Evolutionary conservation across 495 filamentous ascomycete species (phyloP).

Genomic region (Aspergillus coremiiformis): DNA sequence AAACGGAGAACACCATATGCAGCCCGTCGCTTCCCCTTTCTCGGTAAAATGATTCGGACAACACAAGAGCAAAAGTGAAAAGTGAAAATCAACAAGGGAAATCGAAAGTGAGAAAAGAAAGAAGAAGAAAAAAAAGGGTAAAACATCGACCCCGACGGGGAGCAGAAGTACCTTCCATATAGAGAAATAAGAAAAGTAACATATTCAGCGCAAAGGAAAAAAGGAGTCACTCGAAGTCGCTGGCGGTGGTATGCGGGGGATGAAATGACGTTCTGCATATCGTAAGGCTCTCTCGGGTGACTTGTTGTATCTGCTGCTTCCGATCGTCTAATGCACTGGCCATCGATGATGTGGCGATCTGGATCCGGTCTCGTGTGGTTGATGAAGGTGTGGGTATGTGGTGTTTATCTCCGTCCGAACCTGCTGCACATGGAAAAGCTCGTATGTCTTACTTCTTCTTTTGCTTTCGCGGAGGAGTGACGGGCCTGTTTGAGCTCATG

Average conservation of each 20-base stretch:
- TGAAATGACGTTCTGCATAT: conserved; percentile 18
- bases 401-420: conserved; percentile 88
- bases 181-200: neutral
- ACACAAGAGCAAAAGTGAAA: conserved; percentile 20
- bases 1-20: conserved; percentile 26
- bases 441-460: conserved; percentile 82
- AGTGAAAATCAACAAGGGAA: conserved; percentile 6
- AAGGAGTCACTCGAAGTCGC: conserved; percentile 11
- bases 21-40: conserved; percentile 29
- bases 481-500: conserved; percentile 76
- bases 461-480: conserved; percentile 87
- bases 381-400: conserved; percentile 13
- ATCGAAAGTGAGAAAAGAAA: conserved; percentile 11
- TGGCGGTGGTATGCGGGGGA: conserved; percentile 16
- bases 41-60: conserved; percentile 29
- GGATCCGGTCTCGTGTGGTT: conserved; percentile 1
- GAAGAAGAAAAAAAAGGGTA: conserved; percentile 13
- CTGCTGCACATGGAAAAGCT: conserved; percentile 81
- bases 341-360: neutral
- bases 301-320: conserved; percentile 12
- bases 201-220: conserved; percentile 16
- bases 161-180: conserved; percentile 9
- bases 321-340: conserved; percentile 12
- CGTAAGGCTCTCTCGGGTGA: conserved; percentile 12
- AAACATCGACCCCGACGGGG: conserved; percentile 5